Evolutionary conservation across 371 early-diverging fungal genomes (phyloP).

Genomic region (Mucor lusitanicus): DNA sequence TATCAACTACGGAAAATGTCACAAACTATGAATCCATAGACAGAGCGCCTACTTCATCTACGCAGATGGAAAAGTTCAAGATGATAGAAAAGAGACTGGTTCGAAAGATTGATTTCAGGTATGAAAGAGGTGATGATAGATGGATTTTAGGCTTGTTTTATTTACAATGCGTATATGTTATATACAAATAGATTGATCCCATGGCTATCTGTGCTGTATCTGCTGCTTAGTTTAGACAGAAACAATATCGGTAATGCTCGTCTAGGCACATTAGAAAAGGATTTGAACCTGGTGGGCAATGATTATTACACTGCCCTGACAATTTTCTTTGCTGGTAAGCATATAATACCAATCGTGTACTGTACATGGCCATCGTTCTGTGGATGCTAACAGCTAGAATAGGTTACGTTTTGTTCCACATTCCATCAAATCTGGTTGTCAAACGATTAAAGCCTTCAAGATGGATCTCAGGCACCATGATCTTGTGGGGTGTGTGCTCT

Average conservation of each 20-base stretch:
- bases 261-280: conserved; percentile 38
- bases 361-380: no score
- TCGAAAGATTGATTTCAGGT: conserved; percentile 5
- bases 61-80: neutral
- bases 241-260: conserved; percentile 52
- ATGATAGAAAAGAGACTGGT: neutral
- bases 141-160: neutral
- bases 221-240: conserved; percentile 42
- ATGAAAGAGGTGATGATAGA: neutral
- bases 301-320: conserved; percentile 46
- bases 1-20: neutral
- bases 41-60: neutral
- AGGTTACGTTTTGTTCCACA: conserved; percentile 38
- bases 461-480: conserved; percentile 43
- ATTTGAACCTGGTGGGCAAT: conserved; percentile 37
- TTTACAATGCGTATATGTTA: neutral
- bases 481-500: conserved; percentile 46
- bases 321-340: conserved; percentile 44
- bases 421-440: conserved; percentile 43
- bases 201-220: conserved; percentile 39
- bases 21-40: conserved; percentile 1
- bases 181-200: conserved; percentile 37
- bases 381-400: neutral
- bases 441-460: conserved; percentile 36
- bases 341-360: neutral